Base-by-base conservation (phyloP, 140 eudicot species). In the Bidens hawaiensis region DNA sequence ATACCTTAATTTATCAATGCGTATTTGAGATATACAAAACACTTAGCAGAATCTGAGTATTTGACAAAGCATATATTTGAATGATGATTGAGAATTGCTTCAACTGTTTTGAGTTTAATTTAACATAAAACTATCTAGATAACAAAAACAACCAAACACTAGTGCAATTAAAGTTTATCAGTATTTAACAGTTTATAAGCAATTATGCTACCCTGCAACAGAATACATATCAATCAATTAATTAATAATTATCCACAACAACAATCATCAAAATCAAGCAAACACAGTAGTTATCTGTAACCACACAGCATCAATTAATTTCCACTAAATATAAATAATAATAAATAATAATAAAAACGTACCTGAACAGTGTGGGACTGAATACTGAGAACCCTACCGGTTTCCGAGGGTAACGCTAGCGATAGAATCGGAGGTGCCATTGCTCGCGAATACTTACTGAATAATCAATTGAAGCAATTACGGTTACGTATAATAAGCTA, bases 291-390 rank as follows among this genome's bases (percentile, higher is more conserved):
- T n/a, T n/a, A n/a, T 18, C 7, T 5, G 14, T 3, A 16, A 51
- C 5, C 13, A n/a, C 19, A 24, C 53, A 38, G 12, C 25, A n/a
- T 4, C 69, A n/a, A n/a, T n/a, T n/a, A 48, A 26, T 46, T 64
- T 36, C 52, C 14, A n/a, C n/a, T n/a, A n/a, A n/a, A n/a, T n/a
- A n/a, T n/a, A n/a, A 23, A n/a, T 8, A 66, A 34, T 0, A 23
- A 41, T 3, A 65, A 14, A 33, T n/a, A 14, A 43, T 11, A 62
- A 38, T 4, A 38, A 10, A 14, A 27, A 45, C 41, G 40, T 55
- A 84, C 98, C 96, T 82, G 93, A 82, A 91, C 96, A 61, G 99
- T 91, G 65, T 91, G 99, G 18, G 99, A 91, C 75, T 91, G 99
- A 64, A 91, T 85, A 64, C 99, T 91, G 60, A 91, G 96, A 76